Evolutionary conservation across 2,329 filamentous ascomycete species (phyloP).

Genomic region (Fusarium sp.): DNA sequence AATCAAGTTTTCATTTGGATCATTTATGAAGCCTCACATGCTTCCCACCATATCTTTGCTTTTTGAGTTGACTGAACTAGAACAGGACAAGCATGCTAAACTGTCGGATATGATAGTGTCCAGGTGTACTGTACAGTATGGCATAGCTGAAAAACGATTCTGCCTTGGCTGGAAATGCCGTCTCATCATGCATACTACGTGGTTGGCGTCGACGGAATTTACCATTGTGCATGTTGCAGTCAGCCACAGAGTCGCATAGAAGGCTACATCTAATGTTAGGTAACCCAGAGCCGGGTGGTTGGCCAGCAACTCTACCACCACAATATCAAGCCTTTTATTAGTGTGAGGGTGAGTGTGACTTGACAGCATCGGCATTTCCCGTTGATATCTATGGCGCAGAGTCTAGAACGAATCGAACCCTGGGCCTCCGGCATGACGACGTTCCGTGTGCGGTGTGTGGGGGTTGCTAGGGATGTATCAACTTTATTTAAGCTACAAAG

Average conservation of each 20-base stretch:
- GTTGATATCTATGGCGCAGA: constrained; percentile 13
- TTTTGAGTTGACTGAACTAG: not conserved
- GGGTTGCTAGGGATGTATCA: constrained; percentile 9
- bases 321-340: constrained; percentile 20
- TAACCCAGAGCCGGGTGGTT: constrained; percentile 16
- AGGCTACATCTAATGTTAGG: constrained; percentile 13
- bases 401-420: constrained; percentile 25
- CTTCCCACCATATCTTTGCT: not conserved
- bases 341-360: constrained; percentile 14
- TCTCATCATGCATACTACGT: constrained; percentile 28
- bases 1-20: constrained; percentile 22
- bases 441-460: constrained; percentile 21
- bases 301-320: constrained; percentile 36
- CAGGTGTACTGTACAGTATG: not conserved
- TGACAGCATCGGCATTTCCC: constrained; percentile 31
- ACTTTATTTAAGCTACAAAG: constrained; percentile 8
- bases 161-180: constrained; percentile 34
- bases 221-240: constrained; percentile 16
- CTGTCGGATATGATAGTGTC: not conserved
- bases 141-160: constrained; percentile 15
- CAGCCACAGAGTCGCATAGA: constrained; percentile 14
- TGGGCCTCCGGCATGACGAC: constrained; percentile 16
- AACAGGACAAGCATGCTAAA: not conserved
- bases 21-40: not conserved
- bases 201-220: constrained; percentile 28